These are phyloP conservation scores for Aureobasidium sp. DNA, from an alignment of 2,329 filamentous ascomycete species.

Conservation along the genomic window DNA sequence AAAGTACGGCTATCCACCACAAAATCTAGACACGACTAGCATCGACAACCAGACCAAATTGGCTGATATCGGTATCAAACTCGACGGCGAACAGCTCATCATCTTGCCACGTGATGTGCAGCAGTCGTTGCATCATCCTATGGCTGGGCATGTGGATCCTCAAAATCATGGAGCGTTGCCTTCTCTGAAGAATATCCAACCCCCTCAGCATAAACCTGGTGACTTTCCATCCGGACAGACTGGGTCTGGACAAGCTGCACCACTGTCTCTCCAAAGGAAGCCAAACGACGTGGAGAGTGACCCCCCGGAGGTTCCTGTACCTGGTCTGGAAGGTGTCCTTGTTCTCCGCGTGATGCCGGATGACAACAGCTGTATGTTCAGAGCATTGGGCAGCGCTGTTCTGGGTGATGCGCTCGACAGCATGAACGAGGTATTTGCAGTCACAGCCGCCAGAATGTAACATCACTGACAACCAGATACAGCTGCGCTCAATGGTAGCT, in stretches of 20 bases:
- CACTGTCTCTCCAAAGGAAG: slow-evolving; percentile 38
- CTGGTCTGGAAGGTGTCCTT: slow-evolving; percentile 49
- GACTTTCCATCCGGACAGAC: slow-evolving; percentile 23
- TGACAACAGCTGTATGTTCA: slow-evolving; percentile 92
- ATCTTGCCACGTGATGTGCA: slow-evolving; percentile 44
- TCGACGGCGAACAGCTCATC: slow-evolving; percentile 65
- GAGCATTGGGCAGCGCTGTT: slow-evolving; percentile 76
- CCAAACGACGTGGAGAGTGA: slow-evolving; percentile 44
- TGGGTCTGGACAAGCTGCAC: slow-evolving; percentile 26
- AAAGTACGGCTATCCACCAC: slow-evolving; percentile 79
- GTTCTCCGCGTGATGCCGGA: slow-evolving; percentile 93
- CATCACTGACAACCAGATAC: not conserved
- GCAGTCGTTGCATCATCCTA: slow-evolving; percentile 29
- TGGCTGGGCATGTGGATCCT: slow-evolving; percentile 22
- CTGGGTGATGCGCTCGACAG: slow-evolving; percentile 55
- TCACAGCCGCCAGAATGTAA: no score
- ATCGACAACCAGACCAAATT: slow-evolving; percentile 45
- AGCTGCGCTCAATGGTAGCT: slow-evolving; percentile 68
- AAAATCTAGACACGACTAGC: slow-evolving; percentile 55
- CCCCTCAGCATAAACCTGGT: slow-evolving; percentile 24
- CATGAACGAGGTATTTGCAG: slow-evolving; percentile 48
- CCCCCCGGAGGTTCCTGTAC: slow-evolving; percentile 54
- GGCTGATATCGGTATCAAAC: slow-evolving; percentile 51
- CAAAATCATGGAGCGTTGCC: slow-evolving; percentile 24
- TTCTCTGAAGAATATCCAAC: slow-evolving; percentile 19